These are phyloP conservation scores for Penicillium coprophilum DNA, from an alignment of 495 filamentous ascomycete genomes.

Conservation along the genomic window DNA sequence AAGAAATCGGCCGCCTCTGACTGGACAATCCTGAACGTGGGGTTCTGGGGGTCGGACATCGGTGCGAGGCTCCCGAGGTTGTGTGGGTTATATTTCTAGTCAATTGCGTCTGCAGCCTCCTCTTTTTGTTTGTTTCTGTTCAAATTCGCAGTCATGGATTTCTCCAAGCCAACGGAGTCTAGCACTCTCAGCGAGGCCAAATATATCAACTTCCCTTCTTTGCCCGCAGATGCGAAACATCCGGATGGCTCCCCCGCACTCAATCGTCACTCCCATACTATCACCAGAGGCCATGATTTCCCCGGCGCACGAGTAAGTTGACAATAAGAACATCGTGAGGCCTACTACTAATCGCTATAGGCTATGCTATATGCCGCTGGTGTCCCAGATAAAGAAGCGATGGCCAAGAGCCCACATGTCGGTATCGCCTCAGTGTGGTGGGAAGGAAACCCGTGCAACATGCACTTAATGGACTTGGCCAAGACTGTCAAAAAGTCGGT, in stretches of 20 bases:
- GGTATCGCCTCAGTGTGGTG: slow-evolving; percentile 93
- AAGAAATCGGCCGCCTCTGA: slow-evolving; percentile 20
- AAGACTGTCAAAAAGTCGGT: slow-evolving; percentile 87
- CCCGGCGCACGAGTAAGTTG: slow-evolving; percentile 81
- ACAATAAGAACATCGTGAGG: background rate
- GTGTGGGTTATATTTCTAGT: background rate
- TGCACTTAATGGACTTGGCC: slow-evolving; percentile 76
- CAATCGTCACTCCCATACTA: slow-evolving; percentile 69
- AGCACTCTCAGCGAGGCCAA: slow-evolving; percentile 44
- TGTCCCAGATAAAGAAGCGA: slow-evolving; percentile 76
- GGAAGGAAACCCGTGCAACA: slow-evolving; percentile 94
- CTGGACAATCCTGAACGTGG: slow-evolving; percentile 22
- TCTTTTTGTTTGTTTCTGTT: background rate
- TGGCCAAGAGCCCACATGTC: slow-evolving; percentile 90
- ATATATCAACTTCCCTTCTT: slow-evolving; percentile 61
- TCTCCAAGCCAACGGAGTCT: slow-evolving; percentile 23
- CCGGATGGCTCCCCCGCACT: slow-evolving; percentile 62
- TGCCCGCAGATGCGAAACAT: slow-evolving; percentile 55
- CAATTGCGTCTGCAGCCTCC: background rate
- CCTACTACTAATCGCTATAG: slow-evolving; percentile 38
- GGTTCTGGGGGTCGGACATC: slow-evolving; percentile 24
- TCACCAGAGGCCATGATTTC: slow-evolving; percentile 85
- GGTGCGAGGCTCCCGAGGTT: slow-evolving; percentile 17
- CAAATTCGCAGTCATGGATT: slow-evolving; percentile 23
- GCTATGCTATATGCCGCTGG: slow-evolving; percentile 97